Evolutionary conservation across 148 eudicot genomes (phyloP).

Genomic region (Diospyros kaki): DNA sequence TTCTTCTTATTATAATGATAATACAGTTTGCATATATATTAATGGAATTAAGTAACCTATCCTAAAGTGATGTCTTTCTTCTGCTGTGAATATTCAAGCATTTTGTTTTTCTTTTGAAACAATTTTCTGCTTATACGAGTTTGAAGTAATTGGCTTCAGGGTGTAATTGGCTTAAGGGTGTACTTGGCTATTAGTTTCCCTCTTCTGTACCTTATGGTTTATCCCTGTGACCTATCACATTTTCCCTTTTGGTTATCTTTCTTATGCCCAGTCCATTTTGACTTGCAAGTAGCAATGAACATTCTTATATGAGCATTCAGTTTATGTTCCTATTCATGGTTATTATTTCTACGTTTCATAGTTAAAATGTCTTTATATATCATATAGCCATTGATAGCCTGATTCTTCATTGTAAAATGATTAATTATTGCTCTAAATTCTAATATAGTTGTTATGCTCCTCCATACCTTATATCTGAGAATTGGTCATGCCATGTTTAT

Average conservation of each 20-base stretch:
- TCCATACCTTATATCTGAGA: neutral
- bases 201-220: neutral
- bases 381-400: no score
- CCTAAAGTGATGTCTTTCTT: neutral
- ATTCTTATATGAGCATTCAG: neutral
- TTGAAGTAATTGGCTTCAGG: neutral
- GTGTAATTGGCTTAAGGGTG: neutral
- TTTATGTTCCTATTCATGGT: neutral
- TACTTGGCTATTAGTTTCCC: neutral
- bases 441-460: neutral
- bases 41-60: neutral
- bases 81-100: neutral
- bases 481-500: neutral
- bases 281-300: no score
- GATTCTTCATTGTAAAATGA: neutral
- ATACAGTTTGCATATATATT: neutral
- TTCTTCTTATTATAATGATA: neutral
- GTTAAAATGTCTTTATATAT: no score
- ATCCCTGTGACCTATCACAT: neutral
- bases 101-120: neutral
- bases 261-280: neutral
- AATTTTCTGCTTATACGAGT: neutral
- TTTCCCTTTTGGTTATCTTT: neutral
- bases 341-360: neutral
- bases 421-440: neutral